phyloP scores from a whole-genome alignment of 768 basidiomycete genomes.

The Mycena filopes region DNA sequence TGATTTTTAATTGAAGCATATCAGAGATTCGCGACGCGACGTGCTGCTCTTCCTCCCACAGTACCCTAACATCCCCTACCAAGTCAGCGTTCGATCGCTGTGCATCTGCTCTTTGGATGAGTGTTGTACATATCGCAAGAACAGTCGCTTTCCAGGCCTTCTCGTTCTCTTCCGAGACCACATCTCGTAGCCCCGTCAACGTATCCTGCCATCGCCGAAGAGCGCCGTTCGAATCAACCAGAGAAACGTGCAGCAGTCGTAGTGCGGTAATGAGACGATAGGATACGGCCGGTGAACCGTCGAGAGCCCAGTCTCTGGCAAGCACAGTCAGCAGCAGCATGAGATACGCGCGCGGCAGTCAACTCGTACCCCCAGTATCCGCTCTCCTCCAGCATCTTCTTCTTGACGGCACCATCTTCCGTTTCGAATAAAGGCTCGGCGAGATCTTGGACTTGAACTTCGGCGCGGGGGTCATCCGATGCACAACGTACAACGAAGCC shows the following conservation, averaged over 20 bases:
- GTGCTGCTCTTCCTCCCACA: slow-evolving; percentile 72
- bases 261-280: slow-evolving; percentile 81
- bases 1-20: slow-evolving; percentile 15
- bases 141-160: slow-evolving; percentile 56
- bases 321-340: slow-evolving; percentile 11
- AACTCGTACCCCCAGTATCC: slow-evolving; percentile 86
- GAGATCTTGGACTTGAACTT: slow-evolving; percentile 71
- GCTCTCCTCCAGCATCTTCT: slow-evolving; percentile 62
- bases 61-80: slow-evolving; percentile 50
- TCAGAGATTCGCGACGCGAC: slow-evolving; percentile 49
- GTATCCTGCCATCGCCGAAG: slow-evolving; percentile 66
- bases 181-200: slow-evolving; percentile 54
- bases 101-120: slow-evolving; percentile 47
- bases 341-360: background rate
- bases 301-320: slow-evolving; percentile 83
- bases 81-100: slow-evolving; percentile 29
- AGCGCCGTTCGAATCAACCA: slow-evolving; percentile 39
- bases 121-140: slow-evolving; percentile 48
- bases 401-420: slow-evolving; percentile 56
- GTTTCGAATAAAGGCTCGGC: slow-evolving; percentile 61
- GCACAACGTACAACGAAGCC: slow-evolving; percentile 74
- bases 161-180: slow-evolving; percentile 62
- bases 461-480: slow-evolving; percentile 51
- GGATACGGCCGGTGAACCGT: slow-evolving; percentile 71
- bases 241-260: slow-evolving; percentile 63